A percentile compares a stretch with the other conserved stretches of the same genome.
Conservation (phyloP, 2,329 filamentous ascomycete genomes). For the Pseudogymnoascus sp. region DNA sequence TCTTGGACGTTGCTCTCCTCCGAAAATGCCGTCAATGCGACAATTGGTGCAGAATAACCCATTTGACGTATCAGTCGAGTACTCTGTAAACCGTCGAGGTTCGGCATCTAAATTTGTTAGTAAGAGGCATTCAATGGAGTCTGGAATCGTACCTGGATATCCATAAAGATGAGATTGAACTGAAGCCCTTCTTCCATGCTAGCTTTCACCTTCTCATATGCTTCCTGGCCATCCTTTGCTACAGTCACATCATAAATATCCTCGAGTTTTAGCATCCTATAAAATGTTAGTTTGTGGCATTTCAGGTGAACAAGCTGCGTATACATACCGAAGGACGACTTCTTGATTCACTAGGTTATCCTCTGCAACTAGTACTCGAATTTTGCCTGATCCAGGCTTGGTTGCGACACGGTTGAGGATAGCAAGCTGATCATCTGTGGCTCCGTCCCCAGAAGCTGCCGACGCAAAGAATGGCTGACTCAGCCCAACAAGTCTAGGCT, state of each 20-base stretch:
- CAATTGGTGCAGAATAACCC: conserved; percentile 81
- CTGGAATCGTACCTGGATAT: conserved; percentile 51
- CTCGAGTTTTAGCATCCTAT: conserved; percentile 64
- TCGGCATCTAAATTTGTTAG: conserved; percentile 63
- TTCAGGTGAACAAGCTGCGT: conserved; percentile 17
- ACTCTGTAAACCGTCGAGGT: conserved; percentile 80
- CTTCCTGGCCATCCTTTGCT: conserved; percentile 79
- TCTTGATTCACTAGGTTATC: conserved; percentile 61
- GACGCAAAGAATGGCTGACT: conserved; percentile 70
- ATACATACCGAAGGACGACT: conserved; percentile 44
- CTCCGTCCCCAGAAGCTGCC: conserved; percentile 15
- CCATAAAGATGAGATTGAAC: conserved; percentile 93
- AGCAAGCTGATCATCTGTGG: conserved; percentile 52
- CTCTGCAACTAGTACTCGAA: conserved; percentile 82
- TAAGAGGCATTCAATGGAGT: background rate
- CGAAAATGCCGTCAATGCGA: conserved; percentile 82
- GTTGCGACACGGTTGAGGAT: conserved; percentile 57
- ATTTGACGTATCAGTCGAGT: conserved; percentile 78
- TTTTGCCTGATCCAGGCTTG: conserved; percentile 52
- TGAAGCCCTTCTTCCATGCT: conserved; percentile 66
- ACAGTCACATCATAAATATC: conserved; percentile 83
- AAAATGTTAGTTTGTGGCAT: conserved; percentile 54
- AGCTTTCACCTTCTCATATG: conserved; percentile 75
- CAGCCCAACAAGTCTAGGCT: conserved; percentile 74
- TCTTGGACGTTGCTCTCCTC: conserved; percentile 85